Conservation (phyloP, 2,329 filamentous ascomycete species). For the Kalaharituber pfeilii region DNA sequence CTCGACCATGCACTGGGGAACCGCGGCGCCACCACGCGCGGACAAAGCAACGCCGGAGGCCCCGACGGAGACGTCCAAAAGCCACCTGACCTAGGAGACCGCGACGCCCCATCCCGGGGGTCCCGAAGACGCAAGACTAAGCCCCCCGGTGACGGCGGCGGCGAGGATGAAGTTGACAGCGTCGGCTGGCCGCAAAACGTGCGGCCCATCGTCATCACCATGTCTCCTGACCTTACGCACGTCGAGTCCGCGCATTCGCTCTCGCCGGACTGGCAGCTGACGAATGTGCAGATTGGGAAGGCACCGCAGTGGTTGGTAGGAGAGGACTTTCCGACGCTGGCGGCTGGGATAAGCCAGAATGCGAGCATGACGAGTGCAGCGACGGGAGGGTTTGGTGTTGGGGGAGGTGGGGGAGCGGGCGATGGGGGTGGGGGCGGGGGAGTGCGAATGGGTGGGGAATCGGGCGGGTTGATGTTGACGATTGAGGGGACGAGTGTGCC, state of each 20-base stretch:
- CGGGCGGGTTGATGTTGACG: constrained; percentile 38
- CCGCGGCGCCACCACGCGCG: constrained; percentile 4
- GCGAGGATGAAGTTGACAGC: neutral
- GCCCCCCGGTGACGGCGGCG: neutral
- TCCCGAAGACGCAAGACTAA: neutral
- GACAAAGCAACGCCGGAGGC: neutral
- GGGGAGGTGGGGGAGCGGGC: constrained; percentile 20
- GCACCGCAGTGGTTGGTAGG: constrained; percentile 47
- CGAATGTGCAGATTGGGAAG: constrained; percentile 35
- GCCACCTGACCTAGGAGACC: constrained; percentile 1
- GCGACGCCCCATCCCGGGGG: constrained; percentile 9
- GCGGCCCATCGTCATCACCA: constrained; percentile 40
- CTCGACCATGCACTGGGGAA: constrained; percentile 10
- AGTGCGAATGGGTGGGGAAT: neutral
- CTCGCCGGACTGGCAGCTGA: constrained; percentile 54
- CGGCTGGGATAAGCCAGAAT: constrained; percentile 29
- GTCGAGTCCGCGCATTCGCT: constrained; percentile 57
- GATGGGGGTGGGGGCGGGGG: constrained; percentile 14
- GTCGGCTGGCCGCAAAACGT: constrained; percentile 18
- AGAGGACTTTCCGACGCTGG: constrained; percentile 34
- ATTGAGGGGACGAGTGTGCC: constrained; percentile 37
- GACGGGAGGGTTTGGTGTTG: constrained; percentile 18
- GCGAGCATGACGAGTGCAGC: constrained; percentile 16
- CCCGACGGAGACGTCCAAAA: constrained; percentile 4
- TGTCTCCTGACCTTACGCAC: constrained; percentile 33